Evolutionary conservation across 306 rosid genomes (phyloP), one percentile per base, ranked within the genome.

Genomic region (Cicer chorassanicum): DNA sequence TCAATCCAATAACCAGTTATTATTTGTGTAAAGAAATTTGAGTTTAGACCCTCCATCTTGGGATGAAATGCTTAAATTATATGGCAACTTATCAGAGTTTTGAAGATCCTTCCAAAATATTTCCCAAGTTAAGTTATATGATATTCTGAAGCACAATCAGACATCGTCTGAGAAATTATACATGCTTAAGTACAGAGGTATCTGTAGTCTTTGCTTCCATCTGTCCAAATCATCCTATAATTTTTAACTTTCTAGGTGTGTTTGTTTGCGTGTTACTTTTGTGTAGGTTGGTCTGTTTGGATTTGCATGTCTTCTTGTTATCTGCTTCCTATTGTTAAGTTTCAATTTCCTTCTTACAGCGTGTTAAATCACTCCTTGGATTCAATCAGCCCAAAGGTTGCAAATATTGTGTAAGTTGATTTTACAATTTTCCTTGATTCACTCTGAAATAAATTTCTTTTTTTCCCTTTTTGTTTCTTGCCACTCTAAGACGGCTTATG

Each of bases 351-450:
- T 82, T 82, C 51, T 74, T 77, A 48, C 89, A 94, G 99, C 88
- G 74, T 65, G 78, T 80, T 76, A 70, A 73, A 74, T 84, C 74
- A 70, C 64, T 57, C 36, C 65, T 66, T 66, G 75, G 78, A 68
- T 49, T 50, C 43, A 81, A 77, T 68, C 76, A 55, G 68, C 83
- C 61, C 5, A 84, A 38, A 40, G 89, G 87, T 63, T 94, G 98
- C 93, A 82, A 78, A 75, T 89, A 92, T 81, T 94, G 38, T 82
- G 99, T 92, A 91, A 90, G 97, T 92, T 81, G 76, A 56, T 53
- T 66, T 24, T 64, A 41, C 16, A 1, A 24, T 55, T 42, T 34
- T 78, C 48, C 18, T 65, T 49, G 15, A 16, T 68, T 44, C 60
- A 2, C 46, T 70, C 50, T 34, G 36, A 76, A 67, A 8, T 44